Evolutionary conservation across 225 moss, liverwort and hornwort species (phyloP), one percentile per base, ranked within the genome.

Genomic region (Ulota crispa): DNA sequence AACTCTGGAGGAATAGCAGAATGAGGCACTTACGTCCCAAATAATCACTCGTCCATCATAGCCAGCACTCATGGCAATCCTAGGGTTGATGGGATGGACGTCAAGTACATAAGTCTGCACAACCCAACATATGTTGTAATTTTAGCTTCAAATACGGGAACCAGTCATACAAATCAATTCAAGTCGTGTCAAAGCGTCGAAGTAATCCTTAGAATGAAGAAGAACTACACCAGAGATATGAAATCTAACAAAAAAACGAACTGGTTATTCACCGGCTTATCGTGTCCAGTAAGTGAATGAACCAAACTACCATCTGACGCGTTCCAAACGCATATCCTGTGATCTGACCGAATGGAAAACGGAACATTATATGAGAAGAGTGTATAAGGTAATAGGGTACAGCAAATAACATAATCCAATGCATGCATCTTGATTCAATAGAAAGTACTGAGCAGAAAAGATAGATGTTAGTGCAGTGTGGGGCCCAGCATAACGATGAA

Each of bases 1-100:
- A 61, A 80, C 42, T 75, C 14, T 7, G 30, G 14, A 72, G 67
- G 7, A 39, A 53, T 13, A 83, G 57, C 16, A 79, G 72, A 71
- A 63, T 23, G 52, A 84, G 73, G 26, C 72, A 89, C 98, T 95
- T 82, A 99, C 98, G 83, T 99, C 98, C 98, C 98, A 99, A 39
- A 99, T 99, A 61, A 99, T 96, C 53, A 99, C 96, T 72, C 96
- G 91, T 64, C 99, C 99, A 87, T 99, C 99, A 80, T 99, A 99
- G 80, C 99, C 99, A 85, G 99, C 99, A 89, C 99, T 99, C 99
- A 99, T 99, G 19, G 99, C 99, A 71, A 99, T 99, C 81, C 99
- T 93, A 70, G 99, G 96, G 88, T 99, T 94, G 75, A 94, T 91
- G 13, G 96, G 96, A 88, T 99, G 96, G 18, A 99, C 96, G 78